Evolutionary conservation across 129 eudicot genomes (phyloP).

Genomic region (Pittosporum tobira): DNA sequence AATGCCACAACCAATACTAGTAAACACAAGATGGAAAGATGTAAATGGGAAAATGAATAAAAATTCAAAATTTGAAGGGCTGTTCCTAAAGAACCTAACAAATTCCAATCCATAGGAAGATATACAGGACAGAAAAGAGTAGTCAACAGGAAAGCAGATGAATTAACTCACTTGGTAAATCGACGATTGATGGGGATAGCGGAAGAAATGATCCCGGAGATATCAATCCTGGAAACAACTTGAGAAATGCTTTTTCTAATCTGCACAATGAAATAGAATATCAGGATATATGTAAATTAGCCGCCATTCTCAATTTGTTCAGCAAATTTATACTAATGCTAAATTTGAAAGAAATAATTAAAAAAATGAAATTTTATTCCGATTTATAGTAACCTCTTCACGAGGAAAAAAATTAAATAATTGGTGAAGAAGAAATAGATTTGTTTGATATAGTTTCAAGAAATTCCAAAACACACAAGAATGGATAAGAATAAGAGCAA

Average conservation of each 20-base stretch:
- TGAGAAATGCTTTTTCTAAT: conserved; percentile 54
- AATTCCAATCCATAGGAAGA: neutral
- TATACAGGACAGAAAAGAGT: neutral
- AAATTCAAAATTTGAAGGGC: neutral
- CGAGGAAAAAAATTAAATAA: too few relatives aligned
- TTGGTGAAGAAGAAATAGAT: neutral
- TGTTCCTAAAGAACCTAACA: neutral
- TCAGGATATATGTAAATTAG: conserved; percentile 3
- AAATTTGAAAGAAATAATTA: too few relatives aligned
- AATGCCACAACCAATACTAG: conserved; percentile 83
- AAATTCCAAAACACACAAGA: neutral
- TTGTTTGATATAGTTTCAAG: neutral
- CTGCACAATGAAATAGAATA: conserved; percentile 28
- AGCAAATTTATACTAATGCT: neutral
- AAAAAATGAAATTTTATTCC: neutral
- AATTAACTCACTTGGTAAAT: conserved; percentile 65
- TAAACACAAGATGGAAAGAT: conserved; percentile 14
- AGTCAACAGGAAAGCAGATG: neutral
- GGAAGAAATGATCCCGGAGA: conserved; percentile 93
- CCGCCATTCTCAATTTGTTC: neutral
- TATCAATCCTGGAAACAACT: conserved; percentile 60
- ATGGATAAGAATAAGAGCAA: neutral
- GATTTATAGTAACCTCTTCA: neutral
- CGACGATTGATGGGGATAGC: conserved; percentile 69
- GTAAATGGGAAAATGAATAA: too few relatives aligned